Evolutionary conservation across 1,284 basidiomycete species (phyloP).

Genomic region (Paramarasmius palmivorus): DNA sequence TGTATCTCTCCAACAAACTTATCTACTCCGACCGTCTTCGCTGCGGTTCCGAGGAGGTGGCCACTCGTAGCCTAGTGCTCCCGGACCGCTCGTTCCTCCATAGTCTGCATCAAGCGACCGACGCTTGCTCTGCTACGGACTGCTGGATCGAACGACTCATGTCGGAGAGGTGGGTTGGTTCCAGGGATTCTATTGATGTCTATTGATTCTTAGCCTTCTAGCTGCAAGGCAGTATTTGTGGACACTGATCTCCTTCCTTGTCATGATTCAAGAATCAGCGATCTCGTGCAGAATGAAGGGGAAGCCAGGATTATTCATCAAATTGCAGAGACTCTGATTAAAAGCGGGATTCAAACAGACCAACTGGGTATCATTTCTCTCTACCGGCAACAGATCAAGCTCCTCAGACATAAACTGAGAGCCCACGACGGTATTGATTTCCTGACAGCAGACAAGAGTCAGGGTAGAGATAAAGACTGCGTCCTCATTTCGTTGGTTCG

Average conservation of each 20-base stretch:
- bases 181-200: not conserved
- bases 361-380: conserved; percentile 90
- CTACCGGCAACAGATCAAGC: conserved; percentile 95
- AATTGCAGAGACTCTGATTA: conserved; percentile 64
- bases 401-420: conserved; percentile 63
- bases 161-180: conserved; percentile 54
- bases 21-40: conserved; percentile 82
- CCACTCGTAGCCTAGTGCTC: conserved; percentile 58
- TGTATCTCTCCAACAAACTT: conserved; percentile 88
- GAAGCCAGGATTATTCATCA: conserved; percentile 74
- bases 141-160: conserved; percentile 80
- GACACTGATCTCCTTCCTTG: conserved; percentile 86
- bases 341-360: conserved; percentile 62
- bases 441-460: conserved; percentile 92
- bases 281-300: conserved; percentile 84
- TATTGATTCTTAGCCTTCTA: conserved; percentile 29
- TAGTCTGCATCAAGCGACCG: conserved; percentile 34
- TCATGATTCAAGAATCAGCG: conserved; percentile 78
- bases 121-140: conserved; percentile 29
- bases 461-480: conserved; percentile 96
- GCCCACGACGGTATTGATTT: conserved; percentile 72
- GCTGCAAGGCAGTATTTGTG: conserved; percentile 87
- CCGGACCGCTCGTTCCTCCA: conserved; percentile 45
- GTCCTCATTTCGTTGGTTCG: conserved; percentile 93
- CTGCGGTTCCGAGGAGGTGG: conserved; percentile 78